Percentiles rank a stretch among this genome's conserved stretches.
phyloP scores from a whole-genome alignment of 345 rosid genomes.

The Pistacia atlantica region DNA sequence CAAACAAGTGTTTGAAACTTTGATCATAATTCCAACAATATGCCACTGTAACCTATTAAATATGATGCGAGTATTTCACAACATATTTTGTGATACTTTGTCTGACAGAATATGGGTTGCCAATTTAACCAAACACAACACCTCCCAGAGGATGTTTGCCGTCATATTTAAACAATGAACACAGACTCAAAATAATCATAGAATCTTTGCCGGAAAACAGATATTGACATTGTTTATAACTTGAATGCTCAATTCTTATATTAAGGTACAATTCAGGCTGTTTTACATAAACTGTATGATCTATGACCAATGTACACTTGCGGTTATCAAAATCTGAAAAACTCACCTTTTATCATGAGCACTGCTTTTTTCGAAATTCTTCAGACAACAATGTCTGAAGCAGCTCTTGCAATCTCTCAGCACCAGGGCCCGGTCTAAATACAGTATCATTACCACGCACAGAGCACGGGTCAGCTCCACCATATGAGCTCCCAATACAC shows the following conservation, averaged over 20 bases:
- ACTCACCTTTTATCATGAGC: slow-evolving; percentile 40
- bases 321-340: slow-evolving; percentile 21
- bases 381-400: slow-evolving; percentile 56
- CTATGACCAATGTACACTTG: slow-evolving; percentile 41
- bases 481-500: slow-evolving; percentile 67
- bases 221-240: not conserved
- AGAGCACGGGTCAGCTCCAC: slow-evolving; percentile 65
- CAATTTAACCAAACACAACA: not conserved
- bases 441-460: slow-evolving; percentile 58
- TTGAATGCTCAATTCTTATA: slow-evolving; percentile 20
- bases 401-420: slow-evolving; percentile 59
- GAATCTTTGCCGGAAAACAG: not conserved
- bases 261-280: slow-evolving; percentile 16
- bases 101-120: not conserved
- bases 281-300: slow-evolving; percentile 24
- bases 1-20: not conserved
- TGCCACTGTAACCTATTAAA: not conserved
- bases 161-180: not conserved
- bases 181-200: not conserved
- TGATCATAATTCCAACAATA: not conserved
- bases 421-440: slow-evolving; percentile 80
- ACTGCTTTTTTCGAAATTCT: slow-evolving; percentile 56
- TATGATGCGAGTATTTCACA: too few relatives aligned
- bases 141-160: not conserved
- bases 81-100: not conserved